A percentile compares a stretch with the other conserved stretches of the same genome.
Evolutionary conservation across 129 eudicot genomes (phyloP).

Genomic region (Flaveria linearis): DNA sequence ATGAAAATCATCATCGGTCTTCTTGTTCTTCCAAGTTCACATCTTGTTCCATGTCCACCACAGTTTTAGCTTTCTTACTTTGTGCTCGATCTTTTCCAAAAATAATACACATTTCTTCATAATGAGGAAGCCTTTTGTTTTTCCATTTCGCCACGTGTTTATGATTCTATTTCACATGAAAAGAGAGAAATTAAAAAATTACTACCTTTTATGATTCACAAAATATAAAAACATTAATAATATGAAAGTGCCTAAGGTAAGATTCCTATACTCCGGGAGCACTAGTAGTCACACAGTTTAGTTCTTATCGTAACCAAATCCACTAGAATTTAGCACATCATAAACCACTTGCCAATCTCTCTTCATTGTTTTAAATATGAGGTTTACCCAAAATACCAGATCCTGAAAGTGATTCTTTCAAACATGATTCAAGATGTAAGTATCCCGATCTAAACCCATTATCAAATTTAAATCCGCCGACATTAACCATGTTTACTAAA

Average conservation of each 20-base stretch:
- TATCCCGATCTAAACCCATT: neutral
- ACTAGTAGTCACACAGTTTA: neutral
- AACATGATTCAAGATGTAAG: too few species aligned
- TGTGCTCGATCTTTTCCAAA: too few species aligned
- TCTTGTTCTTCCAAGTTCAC: too few species aligned
- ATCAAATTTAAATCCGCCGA: neutral
- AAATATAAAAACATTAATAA: neutral
- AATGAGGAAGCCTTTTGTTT: too few species aligned
- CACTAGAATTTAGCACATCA: constrained; percentile 5
- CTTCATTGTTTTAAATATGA: neutral
- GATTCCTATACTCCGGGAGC: neutral
- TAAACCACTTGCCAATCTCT: neutral
- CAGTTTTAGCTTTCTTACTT: too few species aligned
- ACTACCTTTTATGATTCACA: too few species aligned
- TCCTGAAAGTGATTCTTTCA: neutral
- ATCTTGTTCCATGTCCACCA: too few species aligned
- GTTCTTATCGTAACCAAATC: neutral
- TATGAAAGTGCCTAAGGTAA: neutral
- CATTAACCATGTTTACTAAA: constrained; percentile 7
- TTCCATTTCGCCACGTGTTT: too few species aligned
- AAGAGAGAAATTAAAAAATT: too few species aligned
- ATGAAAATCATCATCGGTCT: too few species aligned
- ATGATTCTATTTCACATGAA: too few species aligned
- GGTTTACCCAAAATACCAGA: constrained; percentile 5
- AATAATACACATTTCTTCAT: too few species aligned